phyloP scores from a whole-genome alignment of 2,329 filamentous ascomycete species.

The Diatrype stigma region DNA sequence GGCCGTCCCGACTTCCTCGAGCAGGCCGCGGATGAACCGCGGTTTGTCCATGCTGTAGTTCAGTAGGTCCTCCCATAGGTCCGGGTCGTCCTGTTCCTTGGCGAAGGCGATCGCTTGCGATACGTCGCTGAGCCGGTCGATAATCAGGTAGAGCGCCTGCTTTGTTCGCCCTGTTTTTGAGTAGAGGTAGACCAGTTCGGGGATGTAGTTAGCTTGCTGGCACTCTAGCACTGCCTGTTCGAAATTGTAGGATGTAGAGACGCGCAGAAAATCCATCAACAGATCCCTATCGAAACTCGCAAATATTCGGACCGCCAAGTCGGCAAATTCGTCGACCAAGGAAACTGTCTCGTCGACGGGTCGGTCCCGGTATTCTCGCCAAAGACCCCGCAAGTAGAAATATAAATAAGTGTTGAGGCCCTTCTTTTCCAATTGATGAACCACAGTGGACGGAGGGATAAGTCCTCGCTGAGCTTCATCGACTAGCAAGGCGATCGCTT shows the following conservation, averaged over 20 bases:
- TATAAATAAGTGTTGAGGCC: constrained; percentile 73
- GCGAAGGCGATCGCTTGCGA: constrained; percentile 91
- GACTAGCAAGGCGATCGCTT: constrained; percentile 82
- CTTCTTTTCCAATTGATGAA: constrained; percentile 68
- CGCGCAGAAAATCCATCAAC: constrained; percentile 82
- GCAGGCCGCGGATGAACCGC: constrained; percentile 82
- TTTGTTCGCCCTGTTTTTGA: constrained; percentile 95
- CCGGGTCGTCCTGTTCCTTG: constrained; percentile 85
- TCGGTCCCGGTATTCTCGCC: constrained; percentile 63
- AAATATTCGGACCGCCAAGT: constrained; percentile 82
- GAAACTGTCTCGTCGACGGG: constrained; percentile 57
- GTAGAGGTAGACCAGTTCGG: constrained; percentile 91
- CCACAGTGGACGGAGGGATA: constrained; percentile 71
- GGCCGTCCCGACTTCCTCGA: constrained; percentile 90
- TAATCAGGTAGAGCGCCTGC: constrained; percentile 85
- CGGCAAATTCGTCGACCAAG: constrained; percentile 81
- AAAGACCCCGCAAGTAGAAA: constrained; percentile 86
- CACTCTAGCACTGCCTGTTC: constrained; percentile 76
- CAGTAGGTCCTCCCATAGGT: constrained; percentile 91
- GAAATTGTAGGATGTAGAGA: constrained; percentile 83
- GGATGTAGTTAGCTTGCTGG: constrained; percentile 74
- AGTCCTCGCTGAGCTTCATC: constrained; percentile 89
- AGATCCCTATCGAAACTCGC: constrained; percentile 75
- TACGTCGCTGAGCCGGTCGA: constrained; percentile 87
- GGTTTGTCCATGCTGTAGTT: constrained; percentile 98